Base-by-base conservation (phyloP, 306 rosid species). In the Luffa aegyptiaca region DNA sequence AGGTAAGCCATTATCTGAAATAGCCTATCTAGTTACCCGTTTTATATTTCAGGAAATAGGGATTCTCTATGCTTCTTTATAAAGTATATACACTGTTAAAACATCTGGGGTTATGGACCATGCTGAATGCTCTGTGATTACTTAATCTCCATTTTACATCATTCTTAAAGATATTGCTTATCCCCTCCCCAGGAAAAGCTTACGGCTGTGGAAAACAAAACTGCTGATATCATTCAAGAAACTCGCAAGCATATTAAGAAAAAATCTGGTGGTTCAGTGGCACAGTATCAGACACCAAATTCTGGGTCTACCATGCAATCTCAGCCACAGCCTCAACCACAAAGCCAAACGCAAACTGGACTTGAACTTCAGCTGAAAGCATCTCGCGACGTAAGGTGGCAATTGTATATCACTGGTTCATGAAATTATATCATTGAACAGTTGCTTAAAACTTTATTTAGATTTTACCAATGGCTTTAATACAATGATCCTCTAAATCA, bases 361-460 rank as follows among this genome's bases (percentile, higher is more conserved):
- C 88, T 90, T 77, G 97, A 90, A 79, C 98, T 95, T 87, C 98
- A 94, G 84, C 81, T 94, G 92, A 94, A 92, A 92, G 98, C 98
- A 82, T 94, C 97, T 84, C 93, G 97, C 89, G 97, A 92, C 91
- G 94, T 92, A 90, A 92, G 97, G 97, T 92, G 94, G 94, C 94
- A 88, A 90, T 92, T 86, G 18, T 94, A 90, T 90, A 88, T 92
- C 82, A 81, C 90, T 89, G 86, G 89, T 91, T 87, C 56, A 81
- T 90, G 77, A 72, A 72, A 31, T 46, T 41, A 69, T 69, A 18
- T 26, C 59, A 46, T 48, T 1, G 3, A 72, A 26, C 59, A 3
- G 42, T 48, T 70, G 37, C 76, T n/a, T 45, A n/a, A n/a, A 63
- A 36, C n/a, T 63, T 63, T 63, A 33, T 35, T 61, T 61, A 11